Conservation (phyloP, 2,329 filamentous ascomycete species). For the Colletotrichum trifolii region DNA sequence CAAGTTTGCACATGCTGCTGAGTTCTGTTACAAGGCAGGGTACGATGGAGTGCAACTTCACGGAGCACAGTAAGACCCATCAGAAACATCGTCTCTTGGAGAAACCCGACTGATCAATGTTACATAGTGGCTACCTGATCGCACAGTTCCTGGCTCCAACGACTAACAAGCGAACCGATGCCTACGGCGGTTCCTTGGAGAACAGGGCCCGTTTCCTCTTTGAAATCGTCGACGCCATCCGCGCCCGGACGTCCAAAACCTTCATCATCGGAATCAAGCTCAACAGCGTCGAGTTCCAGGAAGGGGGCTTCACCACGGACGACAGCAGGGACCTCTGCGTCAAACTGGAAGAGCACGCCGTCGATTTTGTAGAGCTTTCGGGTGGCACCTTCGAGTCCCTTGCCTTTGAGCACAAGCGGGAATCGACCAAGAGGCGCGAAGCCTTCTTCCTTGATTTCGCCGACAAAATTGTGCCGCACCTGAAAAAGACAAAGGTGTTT, state of each 20-base stretch:
- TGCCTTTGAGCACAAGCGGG: slow-evolving; percentile 61
- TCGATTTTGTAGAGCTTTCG: slow-evolving; percentile 69
- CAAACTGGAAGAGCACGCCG: slow-evolving; percentile 57
- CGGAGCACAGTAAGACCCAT: slow-evolving; percentile 52
- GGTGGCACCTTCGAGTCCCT: slow-evolving; percentile 69
- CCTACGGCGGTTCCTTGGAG: slow-evolving; percentile 57
- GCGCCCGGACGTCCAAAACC: slow-evolving; percentile 41
- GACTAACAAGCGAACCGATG: slow-evolving; percentile 63
- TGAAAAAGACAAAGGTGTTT: slow-evolving; percentile 61
- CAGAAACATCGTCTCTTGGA: too few relatives aligned
- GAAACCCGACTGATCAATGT: too few relatives aligned
- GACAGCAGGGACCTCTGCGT: slow-evolving; percentile 61
- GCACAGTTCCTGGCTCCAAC: slow-evolving; percentile 62
- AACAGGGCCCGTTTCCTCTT: slow-evolving; percentile 58
- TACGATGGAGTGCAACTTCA: slow-evolving; percentile 66
- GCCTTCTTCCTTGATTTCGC: slow-evolving; percentile 72
- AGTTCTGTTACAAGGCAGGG: slow-evolving; percentile 71
- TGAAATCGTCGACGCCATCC: slow-evolving; percentile 52
- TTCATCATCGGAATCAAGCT: slow-evolving; percentile 66
- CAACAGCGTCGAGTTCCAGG: slow-evolving; percentile 67
- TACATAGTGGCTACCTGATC: slow-evolving; percentile 58
- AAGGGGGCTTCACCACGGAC: slow-evolving; percentile 60
- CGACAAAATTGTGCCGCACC: slow-evolving; percentile 57
- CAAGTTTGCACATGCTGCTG: slow-evolving; percentile 70
- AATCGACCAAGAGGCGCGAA: slow-evolving; percentile 66